phyloP scores from a whole-genome alignment of 2,329 filamentous ascomycete genomes.

The Colletotrichum simmondsii region DNA sequence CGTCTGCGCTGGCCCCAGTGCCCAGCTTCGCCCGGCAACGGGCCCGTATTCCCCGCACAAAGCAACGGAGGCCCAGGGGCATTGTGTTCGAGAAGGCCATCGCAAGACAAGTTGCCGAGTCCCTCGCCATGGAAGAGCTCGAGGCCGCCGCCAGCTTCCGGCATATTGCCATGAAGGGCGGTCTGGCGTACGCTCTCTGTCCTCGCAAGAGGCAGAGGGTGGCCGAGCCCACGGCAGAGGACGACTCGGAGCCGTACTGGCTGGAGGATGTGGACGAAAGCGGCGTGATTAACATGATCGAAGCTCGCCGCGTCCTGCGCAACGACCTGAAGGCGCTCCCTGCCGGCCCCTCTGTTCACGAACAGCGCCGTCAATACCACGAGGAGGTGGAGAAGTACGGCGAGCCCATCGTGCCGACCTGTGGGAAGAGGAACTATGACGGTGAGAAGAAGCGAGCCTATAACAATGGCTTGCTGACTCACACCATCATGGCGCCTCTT shows the following conservation, averaged over 20 bases:
- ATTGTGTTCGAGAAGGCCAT: constrained; percentile 17
- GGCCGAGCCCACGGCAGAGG: background rate
- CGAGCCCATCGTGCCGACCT: background rate
- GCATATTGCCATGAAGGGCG: constrained; percentile 7
- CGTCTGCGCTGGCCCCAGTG: background rate
- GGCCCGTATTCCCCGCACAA: background rate
- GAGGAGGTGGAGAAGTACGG: constrained; percentile 22
- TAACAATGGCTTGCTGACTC: constrained; percentile 23
- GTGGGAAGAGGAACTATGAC: constrained; percentile 19
- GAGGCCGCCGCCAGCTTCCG: constrained; percentile 23
- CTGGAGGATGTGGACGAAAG: constrained; percentile 13
- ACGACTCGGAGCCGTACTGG: constrained; percentile 9
- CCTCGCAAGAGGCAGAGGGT: constrained; percentile 23
- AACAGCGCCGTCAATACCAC: constrained; percentile 12
- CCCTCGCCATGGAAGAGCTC: constrained; percentile 19
- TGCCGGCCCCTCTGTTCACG: constrained; percentile 5
- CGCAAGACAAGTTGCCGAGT: background rate
- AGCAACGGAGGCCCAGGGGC: constrained; percentile 1
- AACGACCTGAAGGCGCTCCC: constrained; percentile 17
- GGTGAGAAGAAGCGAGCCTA: constrained; percentile 24
- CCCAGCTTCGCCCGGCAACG: background rate
- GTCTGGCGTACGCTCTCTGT: constrained; percentile 16
- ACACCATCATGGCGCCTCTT: constrained; percentile 21
- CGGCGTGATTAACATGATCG: constrained; percentile 11
- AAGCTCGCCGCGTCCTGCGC: constrained; percentile 23